A percentile compares a stretch with the other conserved stretches of the same genome.
Evolutionary conservation across 331 rosid species (phyloP).

Genomic region (Quercus tomentella): DNA sequence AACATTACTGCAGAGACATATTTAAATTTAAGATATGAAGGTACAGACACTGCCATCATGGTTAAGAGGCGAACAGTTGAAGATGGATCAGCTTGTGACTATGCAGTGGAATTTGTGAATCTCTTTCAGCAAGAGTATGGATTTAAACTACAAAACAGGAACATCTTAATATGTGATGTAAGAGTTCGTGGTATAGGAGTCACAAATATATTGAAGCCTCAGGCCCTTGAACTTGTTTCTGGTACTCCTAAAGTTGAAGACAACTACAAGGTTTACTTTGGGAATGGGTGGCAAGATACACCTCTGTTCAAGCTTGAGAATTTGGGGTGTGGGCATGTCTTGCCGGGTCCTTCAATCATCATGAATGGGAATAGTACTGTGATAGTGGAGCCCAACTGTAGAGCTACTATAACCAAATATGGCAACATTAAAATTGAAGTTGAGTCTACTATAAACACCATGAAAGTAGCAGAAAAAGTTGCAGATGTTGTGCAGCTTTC

Average conservation of each 20-base stretch:
- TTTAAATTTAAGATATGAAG: constrained; percentile 90
- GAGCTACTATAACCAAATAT: constrained; percentile 65
- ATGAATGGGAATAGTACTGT: constrained; percentile 96
- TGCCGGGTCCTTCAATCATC: constrained; percentile 74
- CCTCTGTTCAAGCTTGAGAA: constrained; percentile 82
- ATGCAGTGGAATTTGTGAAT: constrained; percentile 60
- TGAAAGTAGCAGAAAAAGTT: constrained; percentile 50
- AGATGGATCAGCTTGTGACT: constrained; percentile 43
- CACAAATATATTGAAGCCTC: constrained; percentile 78
- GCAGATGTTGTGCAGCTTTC: constrained; percentile 91
- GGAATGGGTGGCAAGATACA: constrained; percentile 71
- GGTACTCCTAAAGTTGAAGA: constrained; percentile 61
- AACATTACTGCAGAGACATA: constrained; percentile 63
- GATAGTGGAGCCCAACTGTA: constrained; percentile 70
- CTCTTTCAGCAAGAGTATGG: constrained; percentile 92
- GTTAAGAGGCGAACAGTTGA: constrained; percentile 53
- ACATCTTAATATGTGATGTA: constrained; percentile 66
- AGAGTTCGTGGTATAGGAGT: constrained; percentile 81
- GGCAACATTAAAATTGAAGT: constrained; percentile 79
- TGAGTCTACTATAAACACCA: constrained; percentile 41
- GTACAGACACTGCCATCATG: constrained; percentile 95
- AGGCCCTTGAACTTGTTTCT: constrained; percentile 33
- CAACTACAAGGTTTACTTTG: constrained; percentile 72
- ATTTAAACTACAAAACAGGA: constrained; percentile 71
- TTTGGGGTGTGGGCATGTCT: constrained; percentile 54